Base-by-base conservation (phyloP, 139 green algal species). In the Axilococcus clingmanii region DNA sequence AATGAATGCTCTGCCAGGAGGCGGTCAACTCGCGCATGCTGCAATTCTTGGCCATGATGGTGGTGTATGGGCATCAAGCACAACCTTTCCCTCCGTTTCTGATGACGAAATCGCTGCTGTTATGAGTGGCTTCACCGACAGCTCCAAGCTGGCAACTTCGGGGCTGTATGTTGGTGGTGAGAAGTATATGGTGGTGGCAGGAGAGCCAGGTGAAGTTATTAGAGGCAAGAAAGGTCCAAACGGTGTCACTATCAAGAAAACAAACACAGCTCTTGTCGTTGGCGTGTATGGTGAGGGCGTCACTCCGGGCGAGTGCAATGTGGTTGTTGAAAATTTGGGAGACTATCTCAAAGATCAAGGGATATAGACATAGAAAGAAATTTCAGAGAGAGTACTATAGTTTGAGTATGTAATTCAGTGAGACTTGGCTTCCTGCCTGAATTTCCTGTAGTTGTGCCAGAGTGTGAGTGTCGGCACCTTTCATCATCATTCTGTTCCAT, bases 31-130 rank as follows among this genome's bases (percentile, higher is more conserved):
- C 0, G 40, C 48, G 1, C 52, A 62, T 17, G 77, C 77, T 35
- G 82, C 82, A 4, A 88, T 91, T 34, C 48, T 80, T 15, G 77
- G 82, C 17, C 71, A 78, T 24, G 80, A 88, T 50, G 82, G 82
- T 14, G 82, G 75, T 32, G 51, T 86, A 1, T 91, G 80, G 82
- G 80, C 80, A 5, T 48, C 76, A 30, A 72, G 53, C 43, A 25
- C 42, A 5, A 37, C 34, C 9, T 91, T 91, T 42, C 80, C 80
- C 7, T 58, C 52, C 1, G 40, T 85, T 4, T 74, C 45, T 3
- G 43, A 52, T 2, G 72, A 78, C 7, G 66, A 89, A 44, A 50
- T 63, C 11, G 33, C 55, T 1, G 57, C 54, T 20, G 48, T 84
- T 7, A 64, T 84, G 4, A 44, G 32, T 4, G 78, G 66, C 40